These are phyloP conservation scores for Alloascoidea hylecoeti DNA, from an alignment of 805 yeast genomes.

Conservation along the genomic window DNA sequence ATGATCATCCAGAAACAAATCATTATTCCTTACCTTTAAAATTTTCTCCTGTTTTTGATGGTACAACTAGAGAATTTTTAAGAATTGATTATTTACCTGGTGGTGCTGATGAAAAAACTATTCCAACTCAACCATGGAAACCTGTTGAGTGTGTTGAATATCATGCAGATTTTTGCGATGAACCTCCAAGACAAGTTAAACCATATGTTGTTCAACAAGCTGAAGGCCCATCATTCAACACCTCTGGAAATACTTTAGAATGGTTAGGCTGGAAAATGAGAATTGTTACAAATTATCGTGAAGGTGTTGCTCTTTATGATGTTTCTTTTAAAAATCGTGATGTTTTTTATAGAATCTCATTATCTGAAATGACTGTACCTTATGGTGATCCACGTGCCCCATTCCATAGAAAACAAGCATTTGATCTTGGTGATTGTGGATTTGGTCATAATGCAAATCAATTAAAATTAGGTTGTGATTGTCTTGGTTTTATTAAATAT, in stretches of 20 bases:
- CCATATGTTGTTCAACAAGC: slow-evolving; percentile 35
- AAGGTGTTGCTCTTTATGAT: slow-evolving; percentile 67
- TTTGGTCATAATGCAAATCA: slow-evolving; percentile 63
- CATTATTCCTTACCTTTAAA: slow-evolving; percentile 65
- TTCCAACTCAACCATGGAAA: slow-evolving; percentile 46
- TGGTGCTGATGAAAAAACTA: slow-evolving; percentile 43
- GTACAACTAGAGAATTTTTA: slow-evolving; percentile 41
- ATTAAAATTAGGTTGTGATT: slow-evolving; percentile 64
- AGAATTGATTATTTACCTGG: slow-evolving; percentile 66
- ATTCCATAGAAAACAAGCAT: slow-evolving; percentile 76
- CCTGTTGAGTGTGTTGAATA: slow-evolving; percentile 52
- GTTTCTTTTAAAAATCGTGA: slow-evolving; percentile 67
- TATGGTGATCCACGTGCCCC: slow-evolving; percentile 80
- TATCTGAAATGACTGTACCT: slow-evolving; percentile 81
- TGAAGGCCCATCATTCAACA: slow-evolving; percentile 61
- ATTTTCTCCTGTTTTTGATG: slow-evolving; percentile 66
- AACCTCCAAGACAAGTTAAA: slow-evolving; percentile 38
- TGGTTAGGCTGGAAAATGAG: slow-evolving; percentile 85
- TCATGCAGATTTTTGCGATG: slow-evolving; percentile 57
- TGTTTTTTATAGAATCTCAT: slow-evolving; percentile 48
- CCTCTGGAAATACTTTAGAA: slow-evolving; percentile 35
- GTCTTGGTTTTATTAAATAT: slow-evolving; percentile 69
- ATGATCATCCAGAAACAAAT: slow-evolving; percentile 54
- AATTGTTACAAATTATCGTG: slow-evolving; percentile 57
- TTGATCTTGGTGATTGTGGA: slow-evolving; percentile 78